phyloP scores from a whole-genome alignment of 495 filamentous ascomycete genomes.

The Recurvomyces mirabilis region DNA sequence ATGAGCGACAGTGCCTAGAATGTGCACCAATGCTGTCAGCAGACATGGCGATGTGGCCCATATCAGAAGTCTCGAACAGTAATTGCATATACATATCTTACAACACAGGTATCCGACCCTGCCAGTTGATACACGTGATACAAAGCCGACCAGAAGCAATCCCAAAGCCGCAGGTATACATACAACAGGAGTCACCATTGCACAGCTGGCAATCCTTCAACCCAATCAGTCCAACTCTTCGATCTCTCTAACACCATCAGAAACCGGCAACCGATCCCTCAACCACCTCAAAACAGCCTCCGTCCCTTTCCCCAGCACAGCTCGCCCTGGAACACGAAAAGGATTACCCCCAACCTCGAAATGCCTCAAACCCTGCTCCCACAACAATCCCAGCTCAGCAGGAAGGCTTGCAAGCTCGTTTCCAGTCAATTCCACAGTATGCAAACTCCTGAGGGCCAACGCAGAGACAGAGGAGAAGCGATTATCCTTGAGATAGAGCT shows the following conservation, averaged over 20 bases:
- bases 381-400: constrained; percentile 61
- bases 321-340: constrained; percentile 79
- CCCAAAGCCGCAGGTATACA: no score
- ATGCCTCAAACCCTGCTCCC: constrained; percentile 40
- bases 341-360: constrained; percentile 66
- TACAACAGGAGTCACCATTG: no score
- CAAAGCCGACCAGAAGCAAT: no score
- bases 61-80: no score
- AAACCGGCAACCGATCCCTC: constrained; percentile 55
- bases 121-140: no score
- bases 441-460: constrained; percentile 61
- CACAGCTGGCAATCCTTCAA: no score
- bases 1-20: no score
- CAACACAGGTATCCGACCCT: no score
- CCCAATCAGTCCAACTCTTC: not conserved
- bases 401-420: constrained; percentile 73
- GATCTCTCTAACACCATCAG: not conserved
- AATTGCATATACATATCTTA: no score
- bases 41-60: not conserved
- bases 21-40: not conserved
- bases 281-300: constrained; percentile 78
- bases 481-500: constrained; percentile 67
- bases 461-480: constrained; percentile 54
- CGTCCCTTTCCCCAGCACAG: constrained; percentile 76
- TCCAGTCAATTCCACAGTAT: constrained; percentile 63